Percentiles rank a stretch among this genome's conserved stretches.
Conservation (phyloP, 805 yeast species). For the Candida berthetii region DNA sequence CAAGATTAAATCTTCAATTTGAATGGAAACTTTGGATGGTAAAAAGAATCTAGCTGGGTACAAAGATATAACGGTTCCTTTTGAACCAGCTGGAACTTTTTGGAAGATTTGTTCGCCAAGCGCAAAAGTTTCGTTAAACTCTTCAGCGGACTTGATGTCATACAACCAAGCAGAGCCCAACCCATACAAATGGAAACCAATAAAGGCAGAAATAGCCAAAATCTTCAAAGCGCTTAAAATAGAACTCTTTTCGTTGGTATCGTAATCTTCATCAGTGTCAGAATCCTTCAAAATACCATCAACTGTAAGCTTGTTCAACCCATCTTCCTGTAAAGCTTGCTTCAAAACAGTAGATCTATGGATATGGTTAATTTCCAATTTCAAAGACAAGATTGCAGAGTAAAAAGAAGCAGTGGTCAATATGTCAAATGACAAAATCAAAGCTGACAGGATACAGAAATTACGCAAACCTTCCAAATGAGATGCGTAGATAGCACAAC, state of each 20-base stretch:
- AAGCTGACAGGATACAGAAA: constrained; percentile 71
- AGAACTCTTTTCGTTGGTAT: constrained; percentile 30
- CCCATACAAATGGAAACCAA: constrained; percentile 61
- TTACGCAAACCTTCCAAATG: constrained; percentile 70
- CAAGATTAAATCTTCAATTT: constrained; percentile 55
- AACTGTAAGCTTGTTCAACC: constrained; percentile 71
- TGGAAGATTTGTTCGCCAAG: constrained; percentile 19
- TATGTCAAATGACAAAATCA: constrained; percentile 66
- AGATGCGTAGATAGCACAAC: constrained; percentile 58
- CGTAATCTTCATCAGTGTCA: constrained; percentile 14
- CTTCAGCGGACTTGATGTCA: constrained; percentile 30
- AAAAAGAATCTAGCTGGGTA: constrained; percentile 51
- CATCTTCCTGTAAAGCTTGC: constrained; percentile 88
- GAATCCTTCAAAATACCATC: constrained; percentile 45
- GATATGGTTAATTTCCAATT: constrained; percentile 82
- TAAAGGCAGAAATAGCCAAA: constrained; percentile 50
- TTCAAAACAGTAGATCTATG: constrained; percentile 75
- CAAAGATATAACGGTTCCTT: constrained; percentile 51
- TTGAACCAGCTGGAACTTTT: constrained; percentile 30
- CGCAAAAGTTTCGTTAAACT: constrained; percentile 10
- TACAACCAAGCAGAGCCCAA: constrained; percentile 69
- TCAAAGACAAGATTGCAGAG: constrained; percentile 77
- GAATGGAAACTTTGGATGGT: constrained; percentile 49
- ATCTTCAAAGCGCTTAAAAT: constrained; percentile 51
- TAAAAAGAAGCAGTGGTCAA: constrained; percentile 73